These are phyloP conservation scores for Linnemannia zychae DNA, from an alignment of 192 early-diverging fungal genomes.

Conservation along the genomic window DNA sequence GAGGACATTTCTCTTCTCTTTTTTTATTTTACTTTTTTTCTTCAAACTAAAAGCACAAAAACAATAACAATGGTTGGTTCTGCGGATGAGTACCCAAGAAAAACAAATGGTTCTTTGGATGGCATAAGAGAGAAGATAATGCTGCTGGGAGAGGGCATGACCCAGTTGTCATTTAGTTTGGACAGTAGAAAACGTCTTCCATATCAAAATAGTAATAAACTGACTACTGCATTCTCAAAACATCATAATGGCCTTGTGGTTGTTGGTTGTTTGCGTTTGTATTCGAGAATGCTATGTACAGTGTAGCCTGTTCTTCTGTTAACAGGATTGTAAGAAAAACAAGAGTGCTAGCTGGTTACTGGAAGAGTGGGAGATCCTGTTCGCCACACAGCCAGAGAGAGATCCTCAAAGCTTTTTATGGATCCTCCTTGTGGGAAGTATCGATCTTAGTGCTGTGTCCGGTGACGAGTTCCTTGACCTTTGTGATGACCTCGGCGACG, in stretches of 20 bases:
- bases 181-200: no score
- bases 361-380: no score
- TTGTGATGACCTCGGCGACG: conserved; percentile 32
- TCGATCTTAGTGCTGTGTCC: conserved; percentile 40
- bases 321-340: no score
- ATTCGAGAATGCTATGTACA: no score
- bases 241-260: no score
- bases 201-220: no score
- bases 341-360: no score
- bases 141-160: no score
- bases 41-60: conserved; percentile 19
- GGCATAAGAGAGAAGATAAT: not conserved
- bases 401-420: not conserved
- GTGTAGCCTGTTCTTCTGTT: no score
- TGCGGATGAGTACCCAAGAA: not conserved
- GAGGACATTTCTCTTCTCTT: conserved; percentile 36
- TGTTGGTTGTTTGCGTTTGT: no score
- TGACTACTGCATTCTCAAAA: no score
- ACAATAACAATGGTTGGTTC: not conserved
- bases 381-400: not conserved
- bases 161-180: no score
- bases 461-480: conserved; percentile 36
- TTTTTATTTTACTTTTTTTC: conserved; percentile 9
- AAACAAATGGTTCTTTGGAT: not conserved
- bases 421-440: conserved; percentile 28